phyloP scores from a whole-genome alignment of 2,329 filamentous ascomycete genomes.

The Chlorencoelia australis region DNA sequence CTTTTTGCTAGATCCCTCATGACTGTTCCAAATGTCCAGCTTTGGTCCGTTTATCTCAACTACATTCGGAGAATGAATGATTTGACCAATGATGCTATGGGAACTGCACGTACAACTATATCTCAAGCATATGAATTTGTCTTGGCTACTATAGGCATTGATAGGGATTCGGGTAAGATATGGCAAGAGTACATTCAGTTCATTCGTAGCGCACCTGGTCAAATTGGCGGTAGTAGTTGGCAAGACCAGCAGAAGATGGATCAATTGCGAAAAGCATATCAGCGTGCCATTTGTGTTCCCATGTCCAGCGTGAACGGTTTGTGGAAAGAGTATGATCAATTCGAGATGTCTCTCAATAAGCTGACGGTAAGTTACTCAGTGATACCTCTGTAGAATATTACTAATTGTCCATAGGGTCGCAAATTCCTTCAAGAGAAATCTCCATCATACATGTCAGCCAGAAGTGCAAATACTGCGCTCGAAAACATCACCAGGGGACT shows the following conservation, averaged over 20 bases:
- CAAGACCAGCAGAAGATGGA: conserved; percentile 99
- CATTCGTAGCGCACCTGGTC: conserved; percentile 77
- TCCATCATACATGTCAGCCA: conserved; percentile 89
- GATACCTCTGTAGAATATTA: conserved; percentile 4
- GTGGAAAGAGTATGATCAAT: conserved; percentile 97
- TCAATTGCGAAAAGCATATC: conserved; percentile 80
- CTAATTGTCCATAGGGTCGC: conserved; percentile 52
- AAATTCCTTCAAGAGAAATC: conserved; percentile 93
- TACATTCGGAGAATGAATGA: conserved; percentile 91
- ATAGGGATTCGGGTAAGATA: conserved; percentile 78
- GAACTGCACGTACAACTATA: conserved; percentile 68
- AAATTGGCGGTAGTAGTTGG: conserved; percentile 78
- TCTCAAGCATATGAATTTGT: conserved; percentile 88
- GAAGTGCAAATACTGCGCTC: conserved; percentile 81
- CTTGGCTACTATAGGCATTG: conserved; percentile 78
- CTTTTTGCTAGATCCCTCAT: conserved; percentile 76
- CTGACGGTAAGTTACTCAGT: conserved; percentile 53
- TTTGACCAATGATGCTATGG: conserved; percentile 66
- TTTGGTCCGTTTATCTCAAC: conserved; percentile 91
- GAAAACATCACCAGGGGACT: conserved; percentile 77
- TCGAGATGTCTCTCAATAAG: conserved; percentile 91
- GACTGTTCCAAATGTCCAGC: conserved; percentile 67
- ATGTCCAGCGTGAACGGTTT: conserved; percentile 72
- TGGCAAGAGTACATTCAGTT: conserved; percentile 97
- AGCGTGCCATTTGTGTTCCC: conserved; percentile 78